Evolutionary conservation across 495 filamentous ascomycete species (phyloP), one percentile per base, ranked within the genome.

Genomic region (Podospora comata): DNA sequence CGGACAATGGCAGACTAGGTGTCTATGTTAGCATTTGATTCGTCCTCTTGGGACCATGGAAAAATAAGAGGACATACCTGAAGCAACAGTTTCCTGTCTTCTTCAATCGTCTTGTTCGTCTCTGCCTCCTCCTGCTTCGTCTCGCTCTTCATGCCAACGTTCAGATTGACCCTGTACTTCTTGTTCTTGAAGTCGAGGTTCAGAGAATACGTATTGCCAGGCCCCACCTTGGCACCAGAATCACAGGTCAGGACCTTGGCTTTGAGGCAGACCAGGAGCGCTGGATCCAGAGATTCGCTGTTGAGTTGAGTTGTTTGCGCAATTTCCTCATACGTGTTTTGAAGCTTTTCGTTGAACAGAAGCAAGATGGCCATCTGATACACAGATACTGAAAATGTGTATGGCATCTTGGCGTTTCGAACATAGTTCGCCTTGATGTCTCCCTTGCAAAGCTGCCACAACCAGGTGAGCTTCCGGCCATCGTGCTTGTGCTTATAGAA

Each of bases 91-190:
- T 97, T 98, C 19, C 95, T 86, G 76, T 99, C 95, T 80, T 98
- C 95, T 80, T 99, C 96, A 70, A 99, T 97, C 16, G 93, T 99
- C 85, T 99, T 99, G 80, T 98, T 96, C 11, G 95, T 99, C 77
- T 98, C 96, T 48, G 92, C 94, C 64, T 91, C 88, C 77, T 99
- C 95, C 68, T 93, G 91, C 84, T 97, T 98, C 73, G 91, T 89
- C 81, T 98, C 95, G 15, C 91, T 90, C 80, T 97, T 96, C 80
- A 97, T 93, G 60, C 88, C 89, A 59, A 98, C 90, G 76, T 99
- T 99, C 20, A 99, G 85, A 72, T 98, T 98, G 72, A 97, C 89
- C 73, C 96, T 91, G 77, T 97, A 87, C 83, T 98, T 98, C 87
- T 97, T 99, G 81, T 88, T 90, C 84, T 96, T 97, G 83, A 97